Conservation (phyloP, 2,329 filamentous ascomycete genomes). For the Neofusicoccum laricinum region DNA sequence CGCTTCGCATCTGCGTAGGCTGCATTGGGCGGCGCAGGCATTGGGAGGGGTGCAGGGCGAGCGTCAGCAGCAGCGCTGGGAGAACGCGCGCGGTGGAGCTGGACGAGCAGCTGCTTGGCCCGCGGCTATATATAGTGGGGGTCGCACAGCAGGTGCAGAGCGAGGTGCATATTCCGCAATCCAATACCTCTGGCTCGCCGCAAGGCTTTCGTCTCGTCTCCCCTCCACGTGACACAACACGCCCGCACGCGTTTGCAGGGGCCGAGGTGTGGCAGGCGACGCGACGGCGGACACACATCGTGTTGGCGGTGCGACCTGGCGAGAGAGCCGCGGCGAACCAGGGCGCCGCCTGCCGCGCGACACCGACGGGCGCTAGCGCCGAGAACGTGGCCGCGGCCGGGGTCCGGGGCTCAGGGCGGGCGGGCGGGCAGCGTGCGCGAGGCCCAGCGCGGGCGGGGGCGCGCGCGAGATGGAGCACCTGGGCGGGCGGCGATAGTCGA, state of each 20-base stretch:
- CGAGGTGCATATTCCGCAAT: slow-evolving; percentile 7
- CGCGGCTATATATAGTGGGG: slow-evolving; percentile 18
- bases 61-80: neutral
- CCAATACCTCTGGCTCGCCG: slow-evolving; percentile 5
- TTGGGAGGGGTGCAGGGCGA: neutral
- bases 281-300: slow-evolving; percentile 8
- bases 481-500: neutral
- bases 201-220: neutral
- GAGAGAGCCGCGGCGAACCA: slow-evolving; percentile 9
- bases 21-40: slow-evolving; percentile 16
- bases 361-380: neutral
- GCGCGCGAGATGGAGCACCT: neutral
- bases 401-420: neutral
- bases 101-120: slow-evolving; percentile 3
- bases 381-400: slow-evolving; percentile 9
- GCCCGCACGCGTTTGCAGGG: slow-evolving; percentile 12
- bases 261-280: slow-evolving; percentile 3
- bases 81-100: slow-evolving; percentile 2
- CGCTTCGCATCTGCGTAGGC: slow-evolving; percentile 43
- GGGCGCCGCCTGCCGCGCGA: neutral
- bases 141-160: slow-evolving; percentile 16
- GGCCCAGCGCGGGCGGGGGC: neutral
- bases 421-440: neutral
- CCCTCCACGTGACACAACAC: slow-evolving; percentile 13
- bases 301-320: slow-evolving; percentile 3